phyloP scores from a whole-genome alignment of 805 yeast species.

The Wickerhamiella kazuoi region DNA sequence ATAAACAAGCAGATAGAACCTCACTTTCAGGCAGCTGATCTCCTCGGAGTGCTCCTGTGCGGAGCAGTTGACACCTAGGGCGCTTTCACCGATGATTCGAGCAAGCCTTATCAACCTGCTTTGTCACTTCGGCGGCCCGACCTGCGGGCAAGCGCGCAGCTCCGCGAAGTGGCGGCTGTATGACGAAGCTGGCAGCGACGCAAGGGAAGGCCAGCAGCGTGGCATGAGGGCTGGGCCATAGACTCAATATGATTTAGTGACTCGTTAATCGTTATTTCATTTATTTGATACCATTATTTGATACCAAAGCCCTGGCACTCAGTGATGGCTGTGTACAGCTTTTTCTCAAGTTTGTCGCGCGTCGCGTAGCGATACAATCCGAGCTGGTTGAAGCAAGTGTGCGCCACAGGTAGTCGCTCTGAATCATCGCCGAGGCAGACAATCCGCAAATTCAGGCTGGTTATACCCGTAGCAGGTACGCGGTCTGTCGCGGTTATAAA shows the following conservation, averaged over 20 bases:
- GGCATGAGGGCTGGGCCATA: background rate
- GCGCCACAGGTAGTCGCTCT: conserved; percentile 61
- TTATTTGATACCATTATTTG: conserved; percentile 27
- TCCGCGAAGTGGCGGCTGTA: too few relatives aligned
- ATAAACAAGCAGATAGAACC: too few relatives aligned
- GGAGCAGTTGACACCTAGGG: too few relatives aligned
- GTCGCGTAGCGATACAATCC: conserved; percentile 51
- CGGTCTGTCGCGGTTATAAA: conserved; percentile 87
- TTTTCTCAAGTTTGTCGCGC: conserved; percentile 35
- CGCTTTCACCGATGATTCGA: too few relatives aligned
- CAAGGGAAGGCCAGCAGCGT: too few relatives aligned
- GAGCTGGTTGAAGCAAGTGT: conserved; percentile 87
- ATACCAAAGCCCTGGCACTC: conserved; percentile 83
- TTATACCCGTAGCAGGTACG: conserved; percentile 82
- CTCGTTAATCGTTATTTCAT: background rate
- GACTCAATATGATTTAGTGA: too few relatives aligned
- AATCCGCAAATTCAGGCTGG: conserved; percentile 56
- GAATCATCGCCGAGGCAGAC: conserved; percentile 32
- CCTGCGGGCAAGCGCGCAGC: too few relatives aligned
- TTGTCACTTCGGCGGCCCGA: too few relatives aligned
- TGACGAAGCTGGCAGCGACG: too few relatives aligned
- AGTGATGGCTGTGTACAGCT: conserved; percentile 48
- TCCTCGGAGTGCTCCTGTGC: too few relatives aligned
- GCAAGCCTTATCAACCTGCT: too few relatives aligned
- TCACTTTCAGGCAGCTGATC: too few relatives aligned